phyloP scores from a whole-genome alignment of 1,139 yeast species.

The Tardiomyces depauwii region DNA sequence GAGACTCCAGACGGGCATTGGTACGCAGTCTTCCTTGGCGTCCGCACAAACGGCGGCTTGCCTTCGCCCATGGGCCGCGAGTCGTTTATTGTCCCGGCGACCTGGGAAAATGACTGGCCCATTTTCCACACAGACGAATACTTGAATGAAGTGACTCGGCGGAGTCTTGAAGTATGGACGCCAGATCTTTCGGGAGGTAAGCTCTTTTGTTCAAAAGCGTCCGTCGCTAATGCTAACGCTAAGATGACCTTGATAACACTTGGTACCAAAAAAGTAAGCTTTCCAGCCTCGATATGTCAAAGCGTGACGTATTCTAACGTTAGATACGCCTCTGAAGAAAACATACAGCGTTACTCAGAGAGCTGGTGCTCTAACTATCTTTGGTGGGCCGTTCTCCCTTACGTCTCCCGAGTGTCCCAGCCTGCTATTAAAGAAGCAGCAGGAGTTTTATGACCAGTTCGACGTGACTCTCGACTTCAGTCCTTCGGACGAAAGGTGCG shows the following conservation, averaged over 20 bases:
- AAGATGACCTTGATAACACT: not conserved
- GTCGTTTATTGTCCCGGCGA: slow-evolving; percentile 1
- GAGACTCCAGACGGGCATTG: not conserved
- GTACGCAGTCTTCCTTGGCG: slow-evolving; percentile 1
- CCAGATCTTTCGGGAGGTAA: not conserved
- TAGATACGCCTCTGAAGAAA: not conserved
- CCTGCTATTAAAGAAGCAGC: not conserved
- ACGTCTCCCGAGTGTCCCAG: not conserved
- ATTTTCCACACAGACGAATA: not conserved
- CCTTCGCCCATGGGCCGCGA: slow-evolving; percentile 1
- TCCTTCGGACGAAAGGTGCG: not conserved
- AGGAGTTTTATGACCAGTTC: not conserved
- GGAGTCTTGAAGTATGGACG: not conserved
- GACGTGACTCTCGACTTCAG: not conserved
- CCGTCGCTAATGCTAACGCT: not conserved
- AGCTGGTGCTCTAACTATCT: not conserved
- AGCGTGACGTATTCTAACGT: not conserved
- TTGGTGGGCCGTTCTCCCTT: not conserved
- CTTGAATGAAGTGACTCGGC: too few species aligned
- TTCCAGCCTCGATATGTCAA: too few species aligned
- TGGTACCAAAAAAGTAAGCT: not conserved
- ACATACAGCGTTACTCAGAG: not conserved
- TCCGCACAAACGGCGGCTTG: not conserved
- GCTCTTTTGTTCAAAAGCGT: not conserved
- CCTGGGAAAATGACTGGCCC: slow-evolving; percentile 1